Conservation (phyloP, 1,139 yeast genomes). For the Geotrichum fermentans region DNA sequence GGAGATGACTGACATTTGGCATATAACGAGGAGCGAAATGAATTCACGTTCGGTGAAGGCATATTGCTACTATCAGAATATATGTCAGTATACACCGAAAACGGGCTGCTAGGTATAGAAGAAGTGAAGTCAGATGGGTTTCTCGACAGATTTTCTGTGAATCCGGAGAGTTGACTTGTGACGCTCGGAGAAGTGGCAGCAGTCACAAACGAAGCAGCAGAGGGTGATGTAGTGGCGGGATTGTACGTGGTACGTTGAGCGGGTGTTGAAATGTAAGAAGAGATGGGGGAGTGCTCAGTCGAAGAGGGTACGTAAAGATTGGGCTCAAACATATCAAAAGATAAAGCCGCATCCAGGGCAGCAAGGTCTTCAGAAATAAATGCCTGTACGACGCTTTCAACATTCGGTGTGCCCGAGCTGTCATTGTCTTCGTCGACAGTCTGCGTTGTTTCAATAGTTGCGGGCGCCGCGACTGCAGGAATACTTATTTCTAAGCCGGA, state of each 20-base stretch:
- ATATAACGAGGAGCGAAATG: no score
- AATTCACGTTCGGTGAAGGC: not conserved
- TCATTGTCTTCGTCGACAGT: not conserved
- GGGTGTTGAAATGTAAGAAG: not conserved
- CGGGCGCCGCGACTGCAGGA: not conserved
- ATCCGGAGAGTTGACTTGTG: not conserved
- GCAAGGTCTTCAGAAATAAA: constrained; percentile 1
- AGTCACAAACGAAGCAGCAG: not conserved
- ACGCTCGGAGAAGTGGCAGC: not conserved
- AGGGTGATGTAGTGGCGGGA: no score
- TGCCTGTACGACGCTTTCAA: not conserved
- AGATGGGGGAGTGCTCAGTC: not conserved
- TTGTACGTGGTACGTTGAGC: no score
- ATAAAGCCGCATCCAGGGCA: not conserved
- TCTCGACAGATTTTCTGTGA: constrained; percentile 2
- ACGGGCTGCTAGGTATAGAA: no score
- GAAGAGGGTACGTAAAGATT: not conserved
- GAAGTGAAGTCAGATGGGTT: not conserved
- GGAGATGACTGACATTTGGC: not conserved
- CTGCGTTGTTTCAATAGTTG: not conserved
- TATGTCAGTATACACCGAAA: no score
- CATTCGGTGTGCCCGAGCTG: no score
- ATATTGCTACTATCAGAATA: not conserved
- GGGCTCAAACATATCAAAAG: not conserved
- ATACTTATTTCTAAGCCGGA: not conserved